Conservation (phyloP, 257 asterid species). For the Solanum arcanum region DNA sequence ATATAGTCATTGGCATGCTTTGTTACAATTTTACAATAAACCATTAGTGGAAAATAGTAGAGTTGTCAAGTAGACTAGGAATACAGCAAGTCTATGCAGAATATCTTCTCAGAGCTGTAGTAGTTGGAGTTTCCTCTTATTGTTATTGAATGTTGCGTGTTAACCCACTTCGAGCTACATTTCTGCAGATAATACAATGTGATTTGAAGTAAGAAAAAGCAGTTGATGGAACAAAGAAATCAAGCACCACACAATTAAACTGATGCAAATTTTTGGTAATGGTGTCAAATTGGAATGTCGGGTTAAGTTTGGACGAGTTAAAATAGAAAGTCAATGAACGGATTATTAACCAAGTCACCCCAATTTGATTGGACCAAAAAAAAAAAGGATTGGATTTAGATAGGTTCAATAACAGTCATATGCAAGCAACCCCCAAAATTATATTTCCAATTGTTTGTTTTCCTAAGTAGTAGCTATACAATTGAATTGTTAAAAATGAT, state of each 20-base stretch:
- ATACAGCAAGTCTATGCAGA: constrained; percentile 22
- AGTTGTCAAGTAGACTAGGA: constrained; percentile 8
- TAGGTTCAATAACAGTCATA: not conserved
- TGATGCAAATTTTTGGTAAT: not conserved
- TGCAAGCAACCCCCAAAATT: not conserved
- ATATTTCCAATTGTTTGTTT: not conserved
- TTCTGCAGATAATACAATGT: constrained; percentile 31
- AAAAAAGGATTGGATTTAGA: not conserved
- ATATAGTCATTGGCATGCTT: constrained; percentile 51
- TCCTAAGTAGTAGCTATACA: not conserved
- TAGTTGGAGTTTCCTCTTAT: not conserved
- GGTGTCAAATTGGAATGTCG: not conserved
- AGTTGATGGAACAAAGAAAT: not conserved
- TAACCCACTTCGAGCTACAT: constrained; percentile 49
- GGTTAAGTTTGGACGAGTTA: not conserved
- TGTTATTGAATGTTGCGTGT: constrained; percentile 72
- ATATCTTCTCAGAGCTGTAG: constrained; percentile 17
- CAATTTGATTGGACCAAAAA: not conserved
- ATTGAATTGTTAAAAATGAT: not conserved
- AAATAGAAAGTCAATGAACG: not conserved
- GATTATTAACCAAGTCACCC: not conserved
- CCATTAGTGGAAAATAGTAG: constrained; percentile 17
- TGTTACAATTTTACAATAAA: constrained; percentile 56
- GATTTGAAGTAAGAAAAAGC: not conserved
- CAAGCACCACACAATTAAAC: not conserved